phyloP scores from a whole-genome alignment of 192 early-diverging fungal genomes.

The Mycoemilia scoparia region DNA sequence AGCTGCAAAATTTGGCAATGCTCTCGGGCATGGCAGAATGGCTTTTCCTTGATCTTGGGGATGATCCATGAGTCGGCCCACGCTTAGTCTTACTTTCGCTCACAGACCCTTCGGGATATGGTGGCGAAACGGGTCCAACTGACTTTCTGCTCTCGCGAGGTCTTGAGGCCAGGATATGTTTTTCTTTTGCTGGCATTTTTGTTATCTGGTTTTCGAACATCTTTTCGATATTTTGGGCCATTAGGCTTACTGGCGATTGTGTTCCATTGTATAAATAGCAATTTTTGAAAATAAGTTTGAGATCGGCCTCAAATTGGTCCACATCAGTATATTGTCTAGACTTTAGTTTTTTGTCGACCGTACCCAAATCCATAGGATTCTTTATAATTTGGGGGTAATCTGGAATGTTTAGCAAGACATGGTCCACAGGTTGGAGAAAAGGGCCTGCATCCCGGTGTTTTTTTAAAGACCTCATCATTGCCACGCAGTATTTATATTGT shows the following conservation, averaged over 20 bases:
- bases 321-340: constrained; percentile 38
- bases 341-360: constrained; percentile 51
- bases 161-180: constrained; percentile 25
- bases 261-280: constrained; percentile 67
- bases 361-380: constrained; percentile 62
- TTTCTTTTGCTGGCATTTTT: constrained; percentile 44
- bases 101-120: no score
- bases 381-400: constrained; percentile 59
- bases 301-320: constrained; percentile 45
- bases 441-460: constrained; percentile 63
- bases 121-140: constrained; percentile 11
- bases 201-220: constrained; percentile 48
- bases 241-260: constrained; percentile 45
- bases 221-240: constrained; percentile 48
- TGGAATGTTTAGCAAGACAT: constrained; percentile 54
- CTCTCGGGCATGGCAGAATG: constrained; percentile 32
- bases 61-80: constrained; percentile 34
- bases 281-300: constrained; percentile 58
- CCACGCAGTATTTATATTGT: constrained; percentile 65
- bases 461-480: constrained; percentile 55
- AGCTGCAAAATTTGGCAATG: constrained; percentile 43
- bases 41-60: constrained; percentile 37
- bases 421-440: constrained; percentile 74
- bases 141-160: constrained; percentile 8
- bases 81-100: constrained; percentile 45